A percentile compares a stretch with the other conserved stretches of the same genome.
phyloP scores from a whole-genome alignment of 257 asterid genomes.

The Haberlea rhodopensis region DNA sequence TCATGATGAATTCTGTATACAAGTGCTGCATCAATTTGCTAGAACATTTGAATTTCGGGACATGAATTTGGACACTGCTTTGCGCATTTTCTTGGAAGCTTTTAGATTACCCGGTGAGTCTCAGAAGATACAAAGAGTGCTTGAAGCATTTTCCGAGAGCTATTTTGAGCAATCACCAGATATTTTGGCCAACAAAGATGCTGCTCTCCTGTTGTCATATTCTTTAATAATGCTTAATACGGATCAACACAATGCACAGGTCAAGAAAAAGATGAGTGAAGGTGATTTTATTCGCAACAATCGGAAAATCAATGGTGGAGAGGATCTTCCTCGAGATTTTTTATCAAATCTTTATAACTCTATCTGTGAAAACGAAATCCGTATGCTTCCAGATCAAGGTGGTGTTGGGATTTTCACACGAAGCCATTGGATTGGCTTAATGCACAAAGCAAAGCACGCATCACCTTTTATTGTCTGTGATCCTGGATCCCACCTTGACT shows the following conservation, averaged over 20 bases:
- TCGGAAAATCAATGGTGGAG: conserved; percentile 85
- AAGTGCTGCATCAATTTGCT: conserved; percentile 87
- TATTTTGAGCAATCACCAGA: conserved; percentile 76
- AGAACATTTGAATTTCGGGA: conserved; percentile 67
- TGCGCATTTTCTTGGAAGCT: conserved; percentile 84
- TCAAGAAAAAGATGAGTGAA: conserved; percentile 93
- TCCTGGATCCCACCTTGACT: conserved; percentile 63
- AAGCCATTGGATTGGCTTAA: conserved; percentile 88
- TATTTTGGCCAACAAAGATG: conserved; percentile 82
- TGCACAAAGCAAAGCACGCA: conserved; percentile 66
- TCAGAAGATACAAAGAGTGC: conserved; percentile 92
- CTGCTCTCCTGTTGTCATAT: conserved; percentile 82
- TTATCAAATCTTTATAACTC: conserved; percentile 79
- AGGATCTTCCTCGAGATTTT: conserved; percentile 85
- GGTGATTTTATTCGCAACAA: conserved; percentile 90
- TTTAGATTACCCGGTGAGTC: conserved; percentile 95
- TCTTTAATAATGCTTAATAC: conserved; percentile 89
- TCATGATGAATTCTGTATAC: conserved; percentile 80
- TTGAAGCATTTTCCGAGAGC: conserved; percentile 91
- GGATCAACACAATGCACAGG: conserved; percentile 90
- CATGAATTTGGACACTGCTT: conserved; percentile 81
- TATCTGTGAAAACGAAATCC: conserved; percentile 81
- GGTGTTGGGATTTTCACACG: conserved; percentile 47
- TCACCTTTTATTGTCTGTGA: conserved; percentile 61
- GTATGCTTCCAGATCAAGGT: conserved; percentile 74